Percentiles rank a stretch among this genome's conserved stretches.
phyloP scores from a whole-genome alignment of 2,329 filamentous ascomycete species.

The Aspergillus sp. region DNA sequence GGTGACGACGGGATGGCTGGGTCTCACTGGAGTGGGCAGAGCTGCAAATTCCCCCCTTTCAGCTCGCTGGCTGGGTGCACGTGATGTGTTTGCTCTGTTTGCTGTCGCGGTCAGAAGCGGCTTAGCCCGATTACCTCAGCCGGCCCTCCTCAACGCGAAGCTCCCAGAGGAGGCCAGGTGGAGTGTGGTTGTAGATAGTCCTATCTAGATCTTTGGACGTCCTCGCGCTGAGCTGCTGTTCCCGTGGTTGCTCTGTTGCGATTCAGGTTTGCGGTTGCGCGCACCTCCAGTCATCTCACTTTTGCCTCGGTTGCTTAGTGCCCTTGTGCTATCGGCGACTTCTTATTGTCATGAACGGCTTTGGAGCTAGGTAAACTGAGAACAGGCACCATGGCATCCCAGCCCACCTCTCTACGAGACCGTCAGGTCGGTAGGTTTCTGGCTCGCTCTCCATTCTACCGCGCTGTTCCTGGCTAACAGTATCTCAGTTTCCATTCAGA shows the following conservation, averaged over 20 bases:
- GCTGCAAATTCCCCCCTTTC: no score
- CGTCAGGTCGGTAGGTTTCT: constrained; percentile 66
- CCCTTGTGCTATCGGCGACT: neutral
- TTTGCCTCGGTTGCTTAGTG: neutral
- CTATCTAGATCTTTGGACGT: neutral
- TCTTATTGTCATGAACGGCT: constrained; percentile 23
- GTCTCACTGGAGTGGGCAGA: neutral
- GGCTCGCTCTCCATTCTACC: neutral
- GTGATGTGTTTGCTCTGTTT: constrained; percentile 29
- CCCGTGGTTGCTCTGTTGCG: neutral
- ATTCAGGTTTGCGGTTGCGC: neutral
- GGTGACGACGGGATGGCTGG: constrained; percentile 18
- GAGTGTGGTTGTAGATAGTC: constrained; percentile 16
- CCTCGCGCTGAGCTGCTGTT: neutral
- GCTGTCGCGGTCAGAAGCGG: constrained; percentile 2
- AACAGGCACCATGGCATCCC: constrained; percentile 52
- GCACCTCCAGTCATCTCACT: neutral
- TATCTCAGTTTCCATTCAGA: constrained; percentile 78
- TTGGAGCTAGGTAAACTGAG: constrained; percentile 12
- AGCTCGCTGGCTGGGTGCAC: constrained; percentile 1
- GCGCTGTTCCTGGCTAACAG: constrained; percentile 4
- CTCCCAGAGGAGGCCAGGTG: constrained; percentile 31
- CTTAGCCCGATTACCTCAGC: constrained; percentile 27
- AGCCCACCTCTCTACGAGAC: constrained; percentile 63
- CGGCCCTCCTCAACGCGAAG: constrained; percentile 16